Evolutionary conservation across 345 rosid species (phyloP).

Genomic region (Citrus medica): DNA sequence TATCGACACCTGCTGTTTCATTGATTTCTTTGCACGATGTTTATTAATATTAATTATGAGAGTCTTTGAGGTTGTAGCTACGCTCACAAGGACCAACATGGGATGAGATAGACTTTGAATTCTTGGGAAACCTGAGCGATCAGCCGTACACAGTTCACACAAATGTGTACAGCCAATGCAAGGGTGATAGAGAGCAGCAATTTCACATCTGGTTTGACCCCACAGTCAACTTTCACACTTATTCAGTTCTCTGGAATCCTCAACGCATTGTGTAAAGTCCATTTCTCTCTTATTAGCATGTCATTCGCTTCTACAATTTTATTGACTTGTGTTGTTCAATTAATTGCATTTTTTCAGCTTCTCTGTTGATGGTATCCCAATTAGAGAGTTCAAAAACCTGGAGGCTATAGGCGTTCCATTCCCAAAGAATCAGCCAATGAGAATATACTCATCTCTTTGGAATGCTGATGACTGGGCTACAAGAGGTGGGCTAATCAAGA

Average conservation of each 20-base stretch:
- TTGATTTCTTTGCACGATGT: neutral
- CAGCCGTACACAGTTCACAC: slow-evolving; percentile 45
- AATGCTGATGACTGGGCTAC: slow-evolving; percentile 45
- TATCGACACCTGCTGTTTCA: neutral
- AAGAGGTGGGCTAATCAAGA: slow-evolving; percentile 41
- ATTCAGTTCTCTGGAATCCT: slow-evolving; percentile 48
- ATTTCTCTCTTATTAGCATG: no score
- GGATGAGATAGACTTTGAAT: slow-evolving; percentile 53
- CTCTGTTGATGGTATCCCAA: slow-evolving; percentile 35
- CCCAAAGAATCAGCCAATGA: slow-evolving; percentile 33
- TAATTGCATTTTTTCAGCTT: slow-evolving; percentile 23
- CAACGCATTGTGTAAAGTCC: slow-evolving; percentile 30
- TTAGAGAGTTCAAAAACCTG: slow-evolving; percentile 40
- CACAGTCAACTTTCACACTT: slow-evolving; percentile 39
- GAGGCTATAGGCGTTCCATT: slow-evolving; percentile 33
- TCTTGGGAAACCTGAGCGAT: slow-evolving; percentile 43
- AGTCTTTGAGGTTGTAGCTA: slow-evolving; percentile 17
- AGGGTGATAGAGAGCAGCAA: slow-evolving; percentile 42
- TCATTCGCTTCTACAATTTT: neutral
- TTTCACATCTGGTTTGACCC: slow-evolving; percentile 46
- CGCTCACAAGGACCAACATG: slow-evolving; percentile 39
- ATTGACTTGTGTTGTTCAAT: neutral
- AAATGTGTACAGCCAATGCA: slow-evolving; percentile 35
- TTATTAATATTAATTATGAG: neutral
- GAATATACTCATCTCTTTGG: slow-evolving; percentile 38